These are phyloP conservation scores for Penicillium riverlandense DNA, from an alignment of 495 filamentous ascomycete genomes.

Conservation along the genomic window DNA sequence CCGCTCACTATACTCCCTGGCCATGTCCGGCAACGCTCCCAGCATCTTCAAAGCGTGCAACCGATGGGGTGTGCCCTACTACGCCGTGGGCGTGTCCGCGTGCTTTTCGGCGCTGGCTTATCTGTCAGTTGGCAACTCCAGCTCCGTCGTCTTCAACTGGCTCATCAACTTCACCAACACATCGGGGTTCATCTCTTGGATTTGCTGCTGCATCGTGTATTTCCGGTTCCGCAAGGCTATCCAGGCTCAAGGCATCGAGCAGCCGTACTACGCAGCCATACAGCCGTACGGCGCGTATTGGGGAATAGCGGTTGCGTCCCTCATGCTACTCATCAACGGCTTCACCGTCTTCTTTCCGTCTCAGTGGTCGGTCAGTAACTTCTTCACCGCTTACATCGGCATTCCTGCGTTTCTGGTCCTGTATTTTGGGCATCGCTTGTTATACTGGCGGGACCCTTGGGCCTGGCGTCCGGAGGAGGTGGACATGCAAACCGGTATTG, in stretches of 20 bases:
- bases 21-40: conserved; percentile 44
- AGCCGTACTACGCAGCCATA: conserved; percentile 43
- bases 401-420: conserved; percentile 51
- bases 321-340: conserved; percentile 53
- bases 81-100: conserved; percentile 29
- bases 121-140: conserved; percentile 25
- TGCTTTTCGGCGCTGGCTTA: conserved; percentile 30
- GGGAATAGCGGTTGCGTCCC: conserved; percentile 37
- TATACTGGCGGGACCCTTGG: conserved; percentile 45
- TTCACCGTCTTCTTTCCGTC: conserved; percentile 56
- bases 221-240: conserved; percentile 53
- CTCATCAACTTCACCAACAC: conserved; percentile 55
- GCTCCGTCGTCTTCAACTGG: conserved; percentile 44
- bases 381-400: conserved; percentile 58
- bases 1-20: conserved; percentile 53
- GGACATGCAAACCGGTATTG: conserved; percentile 49
- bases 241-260: conserved; percentile 42
- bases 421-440: conserved; percentile 45
- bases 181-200: conserved; percentile 56
- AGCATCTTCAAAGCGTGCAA: conserved; percentile 42
- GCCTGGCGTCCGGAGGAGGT: conserved; percentile 43
- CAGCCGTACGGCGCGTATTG: conserved; percentile 50
- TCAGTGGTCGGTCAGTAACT: conserved; percentile 42
- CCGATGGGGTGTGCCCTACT: conserved; percentile 41
- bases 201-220: conserved; percentile 51